Base-by-base conservation (phyloP, 2,329 filamentous ascomycete species). In the Diplodia scrobiculata region DNA sequence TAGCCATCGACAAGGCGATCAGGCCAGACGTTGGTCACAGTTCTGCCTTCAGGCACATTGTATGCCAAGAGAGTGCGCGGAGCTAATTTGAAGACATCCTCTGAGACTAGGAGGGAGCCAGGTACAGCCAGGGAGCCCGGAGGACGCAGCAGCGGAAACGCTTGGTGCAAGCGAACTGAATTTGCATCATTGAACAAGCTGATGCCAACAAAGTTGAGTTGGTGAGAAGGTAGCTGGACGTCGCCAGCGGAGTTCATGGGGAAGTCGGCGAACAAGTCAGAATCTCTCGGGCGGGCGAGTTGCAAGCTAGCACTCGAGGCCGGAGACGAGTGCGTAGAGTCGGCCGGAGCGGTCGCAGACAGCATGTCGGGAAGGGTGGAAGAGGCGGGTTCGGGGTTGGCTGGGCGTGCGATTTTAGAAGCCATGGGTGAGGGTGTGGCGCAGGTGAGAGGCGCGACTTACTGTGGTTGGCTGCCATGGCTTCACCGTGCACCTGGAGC, bases 391-490 rank as follows among this genome's bases (percentile, higher is more conserved):
- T 6, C 7, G 6, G 41, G 6, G 10, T 19, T 19, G 7, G n/a
- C 41, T 45, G n/a, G 5, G 17, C n/a, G 10, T 9, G n/a, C n/a
- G 25, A 9, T 1, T 11, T 51, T 51, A 51, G 48, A 17, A 5
- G 2, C 2, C 48, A 17, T n/a, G 25, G 48, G 17, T 29, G 14
- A 17, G 17, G 10, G 17, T 54, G 34, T 32, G 55, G 25, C 3
- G 38, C 10, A 17, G 45, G 9, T 27, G 17, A 27, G 17, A 54
- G 13, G 38, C 25, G 21, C 13, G 17, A 41, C 38, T 60, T 32
- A 60, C 55, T 27, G 38, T 47, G 45, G 38, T 41, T 29, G 55
- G 55, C 29, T 11, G 55, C 17, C 55, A 60, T 60, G 21, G 38
- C 55, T 17, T 47, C 38, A 27, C 55, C 54, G 38, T 59, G 54